These are phyloP conservation scores for Heracleum sosnowskyi DNA, from an alignment of 129 eudicot species.

Conservation along the genomic window DNA sequence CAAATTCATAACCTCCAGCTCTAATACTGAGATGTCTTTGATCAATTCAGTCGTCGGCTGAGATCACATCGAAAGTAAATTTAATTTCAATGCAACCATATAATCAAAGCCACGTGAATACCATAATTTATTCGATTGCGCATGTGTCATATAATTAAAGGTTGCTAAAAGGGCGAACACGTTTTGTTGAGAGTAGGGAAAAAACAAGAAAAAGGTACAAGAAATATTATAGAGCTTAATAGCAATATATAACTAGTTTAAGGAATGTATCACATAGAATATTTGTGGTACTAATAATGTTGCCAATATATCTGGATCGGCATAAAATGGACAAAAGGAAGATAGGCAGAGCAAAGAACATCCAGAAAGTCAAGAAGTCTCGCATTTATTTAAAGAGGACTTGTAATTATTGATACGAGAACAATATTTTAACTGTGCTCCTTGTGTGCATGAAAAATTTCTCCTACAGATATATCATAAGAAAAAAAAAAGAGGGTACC, in stretches of 20 bases:
- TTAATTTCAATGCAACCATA: constrained; percentile 3
- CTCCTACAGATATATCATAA: background rate
- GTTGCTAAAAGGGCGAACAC: background rate
- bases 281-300: background rate
- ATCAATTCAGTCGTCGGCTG: constrained; percentile 87
- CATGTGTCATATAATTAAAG: background rate
- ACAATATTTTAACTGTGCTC: background rate
- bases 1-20: constrained; percentile 74
- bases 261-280: background rate
- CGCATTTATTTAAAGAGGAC: background rate
- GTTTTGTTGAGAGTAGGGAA: background rate
- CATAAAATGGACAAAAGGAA: background rate
- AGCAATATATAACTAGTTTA: background rate
- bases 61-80: constrained; percentile 12
- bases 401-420: background rate
- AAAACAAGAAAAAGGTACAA: background rate
- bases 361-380: background rate
- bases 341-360: background rate
- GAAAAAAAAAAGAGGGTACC: constrained; percentile 31
- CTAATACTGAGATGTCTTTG: constrained; percentile 68
- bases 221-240: background rate
- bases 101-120: background rate
- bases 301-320: background rate
- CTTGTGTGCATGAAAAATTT: background rate
- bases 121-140: background rate